Evolutionary conservation across 106 monocot genomes (phyloP).

Genomic region (Dioscorea zingiberensis): DNA sequence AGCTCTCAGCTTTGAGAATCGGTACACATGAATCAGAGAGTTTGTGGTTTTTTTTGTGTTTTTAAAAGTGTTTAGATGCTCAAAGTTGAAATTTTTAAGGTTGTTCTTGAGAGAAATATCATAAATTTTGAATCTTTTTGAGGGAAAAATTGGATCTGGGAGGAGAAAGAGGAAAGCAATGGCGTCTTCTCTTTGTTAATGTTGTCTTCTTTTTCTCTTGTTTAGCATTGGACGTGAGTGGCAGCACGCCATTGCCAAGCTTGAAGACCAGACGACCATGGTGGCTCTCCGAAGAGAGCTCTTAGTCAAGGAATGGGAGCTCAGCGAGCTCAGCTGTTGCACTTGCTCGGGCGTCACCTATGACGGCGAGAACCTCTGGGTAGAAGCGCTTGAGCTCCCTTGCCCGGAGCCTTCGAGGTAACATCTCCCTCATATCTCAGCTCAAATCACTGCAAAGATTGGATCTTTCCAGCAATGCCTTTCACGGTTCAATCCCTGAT

Average conservation of each 20-base stretch:
- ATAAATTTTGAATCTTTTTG: neutral
- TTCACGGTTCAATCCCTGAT: slow-evolving; percentile 45
- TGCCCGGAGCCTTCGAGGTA: slow-evolving; percentile 44
- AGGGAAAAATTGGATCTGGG: neutral
- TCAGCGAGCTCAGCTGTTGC: slow-evolving; percentile 31
- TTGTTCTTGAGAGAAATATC: too few species aligned
- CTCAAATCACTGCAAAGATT: slow-evolving; percentile 36
- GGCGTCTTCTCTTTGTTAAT: neutral
- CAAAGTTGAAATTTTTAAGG: too few species aligned
- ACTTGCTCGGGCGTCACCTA: slow-evolving; percentile 63
- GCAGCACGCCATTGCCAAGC: slow-evolving; percentile 6
- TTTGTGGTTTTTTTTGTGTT: too few species aligned
- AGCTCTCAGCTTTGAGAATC: too few species aligned
- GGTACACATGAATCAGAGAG: too few species aligned
- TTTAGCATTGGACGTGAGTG: neutral
- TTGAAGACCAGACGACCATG: slow-evolving; percentile 29
- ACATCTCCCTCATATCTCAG: slow-evolving; percentile 49
- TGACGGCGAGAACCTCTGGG: slow-evolving; percentile 11
- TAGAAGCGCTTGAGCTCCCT: slow-evolving; percentile 40
- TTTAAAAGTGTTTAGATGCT: too few species aligned
- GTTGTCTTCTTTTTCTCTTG: neutral
- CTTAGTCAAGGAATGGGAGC: slow-evolving; percentile 22
- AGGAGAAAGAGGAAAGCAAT: neutral
- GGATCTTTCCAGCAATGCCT: slow-evolving; percentile 61
- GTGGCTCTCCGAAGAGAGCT: slow-evolving; percentile 28